Percentiles rank a stretch among this genome's conserved stretches.
These are phyloP conservation scores for Ziziphus jujuba DNA, from an alignment of 306 rosid genomes.

Conservation along the genomic window DNA sequence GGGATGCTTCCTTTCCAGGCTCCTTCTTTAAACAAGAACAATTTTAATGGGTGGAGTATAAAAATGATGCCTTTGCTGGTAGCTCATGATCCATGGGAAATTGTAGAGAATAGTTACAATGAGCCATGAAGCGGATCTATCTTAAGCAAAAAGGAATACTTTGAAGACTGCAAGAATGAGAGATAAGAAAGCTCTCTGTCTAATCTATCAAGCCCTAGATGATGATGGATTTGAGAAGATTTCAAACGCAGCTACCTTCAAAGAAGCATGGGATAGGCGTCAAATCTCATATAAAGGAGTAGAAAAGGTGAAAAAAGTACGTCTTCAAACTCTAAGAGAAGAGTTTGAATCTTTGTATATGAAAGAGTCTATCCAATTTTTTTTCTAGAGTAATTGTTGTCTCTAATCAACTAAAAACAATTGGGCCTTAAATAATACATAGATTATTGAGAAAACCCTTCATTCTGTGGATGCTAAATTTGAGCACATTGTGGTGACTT, in stretches of 20 bases:
- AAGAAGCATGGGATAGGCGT: slow-evolving; percentile 10
- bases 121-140: neutral
- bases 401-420: neutral
- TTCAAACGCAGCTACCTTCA: neutral
- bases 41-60: slow-evolving; percentile 3
- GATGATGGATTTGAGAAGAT: neutral
- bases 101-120: neutral
- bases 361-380: neutral
- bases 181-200: neutral
- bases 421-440: neutral
- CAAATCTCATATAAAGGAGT: neutral
- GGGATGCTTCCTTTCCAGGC: neutral
- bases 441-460: neutral
- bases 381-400: neutral
- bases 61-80: neutral
- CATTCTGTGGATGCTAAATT: neutral
- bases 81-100: slow-evolving; percentile 6
- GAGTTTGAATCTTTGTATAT: slow-evolving; percentile 2
- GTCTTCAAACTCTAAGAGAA: neutral
- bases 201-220: slow-evolving; percentile 12
- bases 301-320: neutral
- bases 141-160: neutral
- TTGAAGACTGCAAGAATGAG: neutral
- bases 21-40: neutral
- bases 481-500: neutral